Evolutionary conservation across 2,329 filamentous ascomycete genomes (phyloP).

Genomic region (Stemphylium beticola): DNA sequence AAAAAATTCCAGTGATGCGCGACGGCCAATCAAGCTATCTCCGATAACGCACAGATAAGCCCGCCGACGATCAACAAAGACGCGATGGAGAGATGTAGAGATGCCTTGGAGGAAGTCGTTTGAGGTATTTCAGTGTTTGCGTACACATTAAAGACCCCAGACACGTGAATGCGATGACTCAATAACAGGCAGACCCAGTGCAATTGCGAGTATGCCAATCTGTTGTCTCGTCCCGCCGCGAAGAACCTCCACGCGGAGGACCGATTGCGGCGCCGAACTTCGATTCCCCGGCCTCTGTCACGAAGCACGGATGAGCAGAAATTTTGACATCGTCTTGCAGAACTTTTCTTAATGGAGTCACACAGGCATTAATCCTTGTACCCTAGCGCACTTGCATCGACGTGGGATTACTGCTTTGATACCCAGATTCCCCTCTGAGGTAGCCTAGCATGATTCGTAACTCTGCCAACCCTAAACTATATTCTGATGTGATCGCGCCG

Average conservation of each 20-base stretch:
- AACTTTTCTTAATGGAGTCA: slow-evolving; percentile 15
- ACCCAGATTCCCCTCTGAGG: not conserved
- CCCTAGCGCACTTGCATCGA: slow-evolving; percentile 2
- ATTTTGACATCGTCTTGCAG: slow-evolving; percentile 26
- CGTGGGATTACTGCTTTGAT: slow-evolving; percentile 11
- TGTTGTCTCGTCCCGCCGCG: slow-evolving; percentile 2
- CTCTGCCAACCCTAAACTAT: not conserved
- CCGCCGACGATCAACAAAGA: slow-evolving; percentile 21
- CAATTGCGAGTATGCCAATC: not conserved
- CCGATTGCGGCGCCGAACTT: slow-evolving; percentile 31
- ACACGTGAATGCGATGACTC: not conserved
- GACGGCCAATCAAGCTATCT: slow-evolving; percentile 34
- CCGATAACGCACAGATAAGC: slow-evolving; percentile 43
- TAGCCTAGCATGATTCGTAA: slow-evolving; percentile 1
- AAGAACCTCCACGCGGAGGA: slow-evolving; percentile 11
- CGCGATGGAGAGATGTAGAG: not conserved
- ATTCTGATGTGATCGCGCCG: slow-evolving; percentile 1
- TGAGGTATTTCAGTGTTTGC: not conserved
- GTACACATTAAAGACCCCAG: not conserved
- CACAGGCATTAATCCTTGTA: not conserved
- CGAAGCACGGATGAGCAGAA: slow-evolving; percentile 28
- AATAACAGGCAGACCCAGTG: not conserved
- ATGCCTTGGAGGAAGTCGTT: too few relatives aligned
- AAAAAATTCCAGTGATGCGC: slow-evolving; percentile 41
- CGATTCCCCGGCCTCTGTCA: slow-evolving; percentile 15